Percentiles rank a stretch among this genome's conserved stretches.
Conservation (phyloP, 2,329 filamentous ascomycete species). For the Talaromyces verruculosus region DNA sequence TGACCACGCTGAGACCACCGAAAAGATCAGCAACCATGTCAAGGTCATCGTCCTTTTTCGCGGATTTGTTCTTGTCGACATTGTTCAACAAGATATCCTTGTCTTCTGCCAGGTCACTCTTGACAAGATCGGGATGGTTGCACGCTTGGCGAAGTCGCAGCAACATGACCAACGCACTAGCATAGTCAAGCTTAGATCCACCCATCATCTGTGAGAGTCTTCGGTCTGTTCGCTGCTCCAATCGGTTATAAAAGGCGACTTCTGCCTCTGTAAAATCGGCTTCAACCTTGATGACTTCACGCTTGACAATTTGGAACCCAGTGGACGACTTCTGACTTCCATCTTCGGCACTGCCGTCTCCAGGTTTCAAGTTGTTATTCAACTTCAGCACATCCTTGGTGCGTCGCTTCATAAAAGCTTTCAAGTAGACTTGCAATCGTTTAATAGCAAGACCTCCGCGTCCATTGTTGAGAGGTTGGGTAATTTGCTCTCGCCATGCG, state of each 20-base stretch:
- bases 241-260: conserved; percentile 77
- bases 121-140: conserved; percentile 87
- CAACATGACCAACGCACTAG: conserved; percentile 89
- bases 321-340: conserved; percentile 57
- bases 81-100: conserved; percentile 77
- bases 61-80: conserved; percentile 49
- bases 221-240: conserved; percentile 81
- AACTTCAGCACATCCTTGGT: conserved; percentile 96
- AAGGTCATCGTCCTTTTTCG: conserved; percentile 60
- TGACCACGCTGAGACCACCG: conserved; percentile 74
- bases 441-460: conserved; percentile 85
- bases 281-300: conserved; percentile 78
- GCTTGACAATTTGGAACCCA: conserved; percentile 86
- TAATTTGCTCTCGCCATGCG: conserved; percentile 90
- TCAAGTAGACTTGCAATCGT: conserved; percentile 78
- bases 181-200: conserved; percentile 77
- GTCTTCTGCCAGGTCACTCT: conserved; percentile 81
- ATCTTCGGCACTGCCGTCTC: conserved; percentile 53
- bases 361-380: conserved; percentile 75
- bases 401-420: conserved; percentile 97
- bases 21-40: conserved; percentile 85
- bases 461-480: conserved; percentile 82
- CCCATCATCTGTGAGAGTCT: conserved; percentile 88
- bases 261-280: conserved; percentile 78
- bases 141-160: conserved; percentile 88